Conservation (phyloP, 1,284 basidiomycete genomes). For the Cryptococcus hybrid region DNA sequence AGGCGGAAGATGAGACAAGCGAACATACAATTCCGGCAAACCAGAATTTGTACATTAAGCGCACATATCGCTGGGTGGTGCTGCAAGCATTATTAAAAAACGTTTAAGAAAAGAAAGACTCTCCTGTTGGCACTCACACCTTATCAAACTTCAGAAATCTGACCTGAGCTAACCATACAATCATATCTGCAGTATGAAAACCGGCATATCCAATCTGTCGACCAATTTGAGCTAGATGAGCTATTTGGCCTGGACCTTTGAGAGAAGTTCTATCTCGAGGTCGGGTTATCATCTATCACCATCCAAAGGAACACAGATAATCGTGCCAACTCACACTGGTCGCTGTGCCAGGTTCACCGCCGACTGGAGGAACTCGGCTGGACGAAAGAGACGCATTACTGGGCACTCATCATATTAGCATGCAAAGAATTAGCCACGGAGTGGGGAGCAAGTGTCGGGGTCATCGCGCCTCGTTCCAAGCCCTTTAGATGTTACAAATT, state of each 20-base stretch:
- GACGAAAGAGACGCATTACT: conserved; percentile 94
- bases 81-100: not conserved
- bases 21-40: conserved; percentile 80
- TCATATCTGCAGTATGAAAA: conserved; percentile 78
- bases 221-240: conserved; percentile 76
- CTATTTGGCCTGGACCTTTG: conserved; percentile 56
- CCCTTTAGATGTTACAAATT: too few species aligned
- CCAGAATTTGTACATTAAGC: conserved; percentile 85
- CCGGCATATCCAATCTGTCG: conserved; percentile 87
- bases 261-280: conserved; percentile 21
- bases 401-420: conserved; percentile 1
- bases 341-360: conserved; percentile 72
- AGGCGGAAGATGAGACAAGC: conserved; percentile 57
- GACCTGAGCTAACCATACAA: conserved; percentile 78
- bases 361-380: conserved; percentile 90
- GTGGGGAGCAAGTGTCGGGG: too few species aligned
- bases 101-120: not conserved
- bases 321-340: conserved; percentile 37
- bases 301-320: not conserved
- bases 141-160: conserved; percentile 63
- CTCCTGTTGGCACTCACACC: conserved; percentile 28
- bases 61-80: conserved; percentile 59
- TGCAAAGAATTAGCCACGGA: not conserved
- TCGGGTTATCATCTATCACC: not conserved
- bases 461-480: too few species aligned